Percentiles rank a stretch among this genome's conserved stretches.
Conservation (phyloP, 1,284 basidiomycete genomes). For the Volvariella volvacea region DNA sequence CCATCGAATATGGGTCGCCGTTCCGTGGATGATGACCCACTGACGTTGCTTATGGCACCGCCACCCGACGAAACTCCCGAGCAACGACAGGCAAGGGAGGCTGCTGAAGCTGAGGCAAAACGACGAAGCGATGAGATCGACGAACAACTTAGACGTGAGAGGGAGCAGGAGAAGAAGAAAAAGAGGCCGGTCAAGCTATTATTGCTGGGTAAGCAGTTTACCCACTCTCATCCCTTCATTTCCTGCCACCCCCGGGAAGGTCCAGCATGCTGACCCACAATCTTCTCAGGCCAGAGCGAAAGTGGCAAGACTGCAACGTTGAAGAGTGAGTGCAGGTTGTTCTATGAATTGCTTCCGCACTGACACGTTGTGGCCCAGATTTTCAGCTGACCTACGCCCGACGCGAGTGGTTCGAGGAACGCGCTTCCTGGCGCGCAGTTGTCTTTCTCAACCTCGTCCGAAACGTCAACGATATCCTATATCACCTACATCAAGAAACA, state of each 20-base stretch:
- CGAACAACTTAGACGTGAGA: constrained; percentile 53
- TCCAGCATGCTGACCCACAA: not conserved
- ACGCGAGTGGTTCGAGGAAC: constrained; percentile 61
- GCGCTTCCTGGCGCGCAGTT: constrained; percentile 64
- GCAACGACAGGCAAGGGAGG: constrained; percentile 43
- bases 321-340: constrained; percentile 27
- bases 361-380: constrained; percentile 34
- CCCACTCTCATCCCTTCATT: not conserved
- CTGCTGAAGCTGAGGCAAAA: constrained; percentile 52
- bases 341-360: not conserved
- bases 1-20: constrained; percentile 2
- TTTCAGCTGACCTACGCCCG: constrained; percentile 67
- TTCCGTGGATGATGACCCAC: constrained; percentile 45
- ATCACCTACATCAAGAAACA: constrained; percentile 52
- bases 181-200: constrained; percentile 54
- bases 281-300: constrained; percentile 55
- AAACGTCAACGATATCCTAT: constrained; percentile 54
- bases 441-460: constrained; percentile 72
- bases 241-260: constrained; percentile 6
- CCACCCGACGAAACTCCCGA: constrained; percentile 52
- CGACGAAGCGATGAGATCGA: constrained; percentile 62
- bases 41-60: constrained; percentile 48
- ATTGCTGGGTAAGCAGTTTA: constrained; percentile 38
- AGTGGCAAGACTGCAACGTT: constrained; percentile 48
- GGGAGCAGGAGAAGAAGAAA: constrained; percentile 43